A percentile compares a stretch with the other conserved stretches of the same genome.
phyloP scores from a whole-genome alignment of 352 stramenopile species.

The Phytophthora fragariae region DNA sequence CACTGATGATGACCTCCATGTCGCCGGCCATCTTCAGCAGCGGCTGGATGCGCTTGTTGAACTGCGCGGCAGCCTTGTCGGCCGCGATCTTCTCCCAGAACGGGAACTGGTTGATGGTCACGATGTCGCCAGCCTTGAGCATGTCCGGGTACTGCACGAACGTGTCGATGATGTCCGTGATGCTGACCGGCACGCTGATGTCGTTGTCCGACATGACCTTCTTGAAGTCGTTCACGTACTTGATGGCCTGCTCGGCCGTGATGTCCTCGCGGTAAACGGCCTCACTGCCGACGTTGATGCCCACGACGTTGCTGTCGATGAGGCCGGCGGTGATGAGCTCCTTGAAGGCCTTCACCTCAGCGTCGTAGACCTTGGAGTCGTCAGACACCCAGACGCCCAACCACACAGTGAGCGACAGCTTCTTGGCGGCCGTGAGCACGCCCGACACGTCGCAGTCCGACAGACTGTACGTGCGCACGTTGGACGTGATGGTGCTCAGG shows the following conservation, averaged over 20 bases:
- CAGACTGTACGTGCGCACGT: constrained; percentile 86
- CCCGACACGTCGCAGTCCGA: constrained; percentile 77
- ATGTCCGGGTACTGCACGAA: constrained; percentile 83
- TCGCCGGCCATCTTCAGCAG: constrained; percentile 66
- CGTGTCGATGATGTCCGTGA: constrained; percentile 86
- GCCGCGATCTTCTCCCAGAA: constrained; percentile 83
- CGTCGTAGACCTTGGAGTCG: constrained; percentile 66
- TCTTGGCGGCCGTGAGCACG: constrained; percentile 77
- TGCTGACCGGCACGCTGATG: constrained; percentile 67
- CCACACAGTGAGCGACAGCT: constrained; percentile 76
- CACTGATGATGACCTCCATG: constrained; percentile 85
- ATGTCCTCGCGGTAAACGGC: constrained; percentile 85
- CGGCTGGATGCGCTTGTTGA: constrained; percentile 76
- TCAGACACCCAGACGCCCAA: constrained; percentile 85
- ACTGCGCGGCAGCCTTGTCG: constrained; percentile 66
- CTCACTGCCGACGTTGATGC: constrained; percentile 87
- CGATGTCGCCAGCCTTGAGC: constrained; percentile 75
- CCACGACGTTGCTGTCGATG: constrained; percentile 84
- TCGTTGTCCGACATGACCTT: constrained; percentile 66
- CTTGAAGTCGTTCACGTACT: constrained; percentile 83
- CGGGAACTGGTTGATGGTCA: constrained; percentile 88
- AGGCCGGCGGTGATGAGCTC: constrained; percentile 61
- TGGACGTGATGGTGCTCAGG: constrained; percentile 68
- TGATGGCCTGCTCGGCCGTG: constrained; percentile 68
- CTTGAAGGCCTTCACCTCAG: constrained; percentile 73